Evolutionary conservation across 73 alveolate genomes (phyloP), one percentile per base, ranked within the genome.

Genomic region (Paramecium octaurelia): DNA sequence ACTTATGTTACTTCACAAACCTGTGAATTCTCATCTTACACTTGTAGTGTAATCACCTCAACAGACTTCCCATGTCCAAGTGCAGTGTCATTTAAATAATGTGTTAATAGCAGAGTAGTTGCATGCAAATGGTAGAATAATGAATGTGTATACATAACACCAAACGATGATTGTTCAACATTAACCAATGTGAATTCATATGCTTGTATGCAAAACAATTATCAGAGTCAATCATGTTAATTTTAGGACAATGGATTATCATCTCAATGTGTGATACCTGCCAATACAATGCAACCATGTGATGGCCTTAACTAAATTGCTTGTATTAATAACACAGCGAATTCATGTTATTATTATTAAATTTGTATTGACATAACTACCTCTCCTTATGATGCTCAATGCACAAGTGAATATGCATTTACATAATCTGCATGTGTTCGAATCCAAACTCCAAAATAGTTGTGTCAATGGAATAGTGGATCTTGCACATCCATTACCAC

Each of bases 181-280:
- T 18, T 73, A 40, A 16, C 35, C 14, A 73, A 73, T 73, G 40
- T 73, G 0, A 73, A 73, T 73, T 35, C 59, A 35, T 29, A 35
- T 73, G 59, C 87, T 73, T 73, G 87, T 18, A 73, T 73, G 87
- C 7, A 73, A 40, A 73, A 73, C 40, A 73, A 20, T 20, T 29
- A 73, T 20, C 0, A 43, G 38, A 36, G 4, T 34, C 3, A 73
- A 20, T 16, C 23, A 12, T 73, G 87, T 35, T 73, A 73, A 73
- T 73, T 73, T 73, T 14, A 73, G n/a, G 87, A 73, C 40, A 73
- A 73, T 73, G 87, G 87, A 40, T 34, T 40, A 35, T 73, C 87
- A 36, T 36, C 87, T 0, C 10, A 35, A 21, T 73, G 87, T 38
- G 18, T 73, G 4, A 35, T 73, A 20, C 87, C 87, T 6, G 2